These are phyloP conservation scores for Mortierella polycephala DNA, from an alignment of 371 early-diverging fungal genomes.

Conservation along the genomic window DNA sequence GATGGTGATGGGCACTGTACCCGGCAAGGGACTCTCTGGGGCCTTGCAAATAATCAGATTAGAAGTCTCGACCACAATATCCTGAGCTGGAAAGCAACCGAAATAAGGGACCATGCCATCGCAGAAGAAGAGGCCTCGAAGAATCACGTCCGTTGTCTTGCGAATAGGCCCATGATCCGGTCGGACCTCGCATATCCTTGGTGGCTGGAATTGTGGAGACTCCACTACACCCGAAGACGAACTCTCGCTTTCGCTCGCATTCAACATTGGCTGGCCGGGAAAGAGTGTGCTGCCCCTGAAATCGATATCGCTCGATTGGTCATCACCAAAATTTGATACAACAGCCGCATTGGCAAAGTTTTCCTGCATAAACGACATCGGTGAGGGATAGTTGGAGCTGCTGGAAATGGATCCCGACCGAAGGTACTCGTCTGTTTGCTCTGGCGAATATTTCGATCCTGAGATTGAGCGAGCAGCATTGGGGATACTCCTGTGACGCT, in stretches of 20 bases:
- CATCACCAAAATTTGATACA: slow-evolving; percentile 30
- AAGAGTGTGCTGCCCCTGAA: slow-evolving; percentile 1
- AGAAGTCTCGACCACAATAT: slow-evolving; percentile 37
- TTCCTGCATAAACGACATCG: slow-evolving; percentile 33
- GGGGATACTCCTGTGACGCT: slow-evolving; percentile 23
- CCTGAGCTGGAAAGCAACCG: slow-evolving; percentile 45
- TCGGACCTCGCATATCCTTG: slow-evolving; percentile 32
- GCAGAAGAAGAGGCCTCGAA: slow-evolving; percentile 38
- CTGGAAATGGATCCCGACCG: slow-evolving; percentile 31
- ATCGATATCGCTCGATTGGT: slow-evolving; percentile 28
- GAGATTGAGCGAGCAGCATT: background rate
- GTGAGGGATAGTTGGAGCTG: slow-evolving; percentile 27
- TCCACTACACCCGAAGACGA: background rate
- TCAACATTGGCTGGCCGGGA: background rate
- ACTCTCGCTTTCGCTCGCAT: background rate
- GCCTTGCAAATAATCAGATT: slow-evolving; percentile 41
- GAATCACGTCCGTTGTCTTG: slow-evolving; percentile 38
- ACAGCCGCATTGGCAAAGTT: slow-evolving; percentile 5
- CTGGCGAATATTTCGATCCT: background rate
- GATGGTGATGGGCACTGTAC: slow-evolving; percentile 37
- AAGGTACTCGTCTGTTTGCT: slow-evolving; percentile 10
- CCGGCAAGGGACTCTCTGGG: slow-evolving; percentile 40
- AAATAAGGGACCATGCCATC: slow-evolving; percentile 54
- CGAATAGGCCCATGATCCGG: slow-evolving; percentile 44
- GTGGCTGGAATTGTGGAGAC: slow-evolving; percentile 6